Percentiles rank a stretch among this genome's conserved stretches.
Conservation (phyloP, 2,329 filamentous ascomycete genomes). For the Hysterium pulicare region DNA sequence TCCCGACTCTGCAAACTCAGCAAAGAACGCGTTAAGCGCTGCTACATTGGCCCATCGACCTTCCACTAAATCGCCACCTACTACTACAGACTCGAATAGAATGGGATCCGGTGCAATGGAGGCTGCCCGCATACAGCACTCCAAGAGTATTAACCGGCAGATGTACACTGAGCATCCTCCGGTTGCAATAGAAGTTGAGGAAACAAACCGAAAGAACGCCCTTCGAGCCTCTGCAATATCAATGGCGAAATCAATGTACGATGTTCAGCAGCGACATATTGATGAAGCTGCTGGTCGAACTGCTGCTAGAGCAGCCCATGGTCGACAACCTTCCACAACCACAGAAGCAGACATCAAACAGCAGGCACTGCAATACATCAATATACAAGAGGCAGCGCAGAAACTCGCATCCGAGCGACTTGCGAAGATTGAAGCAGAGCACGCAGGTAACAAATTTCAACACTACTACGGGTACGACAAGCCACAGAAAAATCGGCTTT, state of each 20-base stretch:
- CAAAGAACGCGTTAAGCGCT: constrained; percentile 67
- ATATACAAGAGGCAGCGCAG: constrained; percentile 82
- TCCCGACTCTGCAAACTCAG: constrained; percentile 58
- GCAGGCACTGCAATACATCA: constrained; percentile 52
- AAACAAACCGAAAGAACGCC: constrained; percentile 67
- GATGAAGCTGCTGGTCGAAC: constrained; percentile 46
- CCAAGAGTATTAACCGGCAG: constrained; percentile 65
- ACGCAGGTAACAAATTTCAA: constrained; percentile 56
- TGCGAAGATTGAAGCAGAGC: constrained; percentile 66
- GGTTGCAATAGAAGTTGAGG: constrained; percentile 68
- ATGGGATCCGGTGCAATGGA: constrained; percentile 52
- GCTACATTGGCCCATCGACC: constrained; percentile 63
- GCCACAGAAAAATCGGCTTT: constrained; percentile 51
- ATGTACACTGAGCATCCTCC: constrained; percentile 78
- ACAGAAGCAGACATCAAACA: constrained; percentile 49
- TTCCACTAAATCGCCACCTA: constrained; percentile 18
- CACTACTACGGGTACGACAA: constrained; percentile 69
- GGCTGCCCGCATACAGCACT: constrained; percentile 61
- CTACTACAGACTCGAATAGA: constrained; percentile 28
- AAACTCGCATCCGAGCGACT: constrained; percentile 81
- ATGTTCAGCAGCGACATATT: constrained; percentile 61
- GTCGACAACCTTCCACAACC: constrained; percentile 26
- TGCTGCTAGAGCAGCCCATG: constrained; percentile 32
- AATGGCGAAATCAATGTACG: constrained; percentile 88
- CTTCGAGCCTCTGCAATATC: constrained; percentile 79